Evolutionary conservation across 352 stramenopile genomes (phyloP), one percentile per base, ranked within the genome.

Genomic region (Elongisporangium prolatum): DNA sequence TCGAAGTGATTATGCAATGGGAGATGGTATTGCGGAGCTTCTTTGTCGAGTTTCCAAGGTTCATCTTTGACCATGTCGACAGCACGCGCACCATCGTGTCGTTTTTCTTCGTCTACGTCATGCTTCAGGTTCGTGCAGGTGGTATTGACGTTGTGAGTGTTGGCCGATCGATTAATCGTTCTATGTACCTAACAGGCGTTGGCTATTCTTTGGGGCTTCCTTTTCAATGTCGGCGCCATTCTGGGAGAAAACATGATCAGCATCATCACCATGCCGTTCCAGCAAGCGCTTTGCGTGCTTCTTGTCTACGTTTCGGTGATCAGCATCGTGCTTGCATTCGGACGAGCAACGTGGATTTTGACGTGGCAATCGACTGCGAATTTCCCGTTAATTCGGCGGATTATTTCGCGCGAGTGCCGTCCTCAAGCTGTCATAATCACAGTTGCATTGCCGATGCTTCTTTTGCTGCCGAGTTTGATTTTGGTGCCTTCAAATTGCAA

Each of bases 361-460:
- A 93, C 82, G 57, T 95, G 86, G 86, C 86, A 95, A 55, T 95
- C 86, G 40, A 74, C 86, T 28, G 66, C 89, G 56, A 91, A 95
- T 57, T 95, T 95, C 58, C 86, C 86, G 52, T 80, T 93, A 22
- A 95, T 95, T 58, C 84, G 86, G 7, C 80, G 86, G 37, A 91
- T 93, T 37, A 92, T 95, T 64, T 75, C 78, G 10, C 74, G 78
- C 53, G 84, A 93, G 63, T 89, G 78, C 44, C 71, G 75, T 6
- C 86, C 86, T 2, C 86, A 95, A 64, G 81, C 80, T 0, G 84
- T 92, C 25, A 91, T 94, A 55, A 60, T 92, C 38, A 85, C 84
- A 2, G 76, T 86, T 18, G 78, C 83, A 6, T 62, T 93, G 54
- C 84, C 83, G 21, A 86, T 92, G 75, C 69, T 92, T 13, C 64